Conservation (phyloP, 257 asterid species). For the Misopates orontium region DNA sequence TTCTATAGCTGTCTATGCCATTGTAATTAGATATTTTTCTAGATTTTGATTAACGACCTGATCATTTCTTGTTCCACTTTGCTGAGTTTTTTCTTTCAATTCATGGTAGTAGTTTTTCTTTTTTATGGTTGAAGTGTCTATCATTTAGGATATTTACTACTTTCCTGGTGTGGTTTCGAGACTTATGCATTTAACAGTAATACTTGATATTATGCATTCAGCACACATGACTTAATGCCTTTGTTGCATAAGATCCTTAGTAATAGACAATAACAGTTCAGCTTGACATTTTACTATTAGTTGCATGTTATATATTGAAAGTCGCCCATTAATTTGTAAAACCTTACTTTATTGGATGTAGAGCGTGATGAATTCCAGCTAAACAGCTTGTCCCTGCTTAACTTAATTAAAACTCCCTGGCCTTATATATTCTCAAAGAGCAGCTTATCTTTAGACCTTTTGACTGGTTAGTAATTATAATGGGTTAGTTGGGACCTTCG, state of each 20-base stretch:
- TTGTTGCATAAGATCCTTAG: too few relatives aligned
- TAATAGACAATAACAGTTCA: too few relatives aligned
- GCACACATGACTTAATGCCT: too few relatives aligned
- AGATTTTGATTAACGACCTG: constrained; percentile 1
- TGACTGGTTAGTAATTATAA: background rate
- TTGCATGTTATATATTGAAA: background rate
- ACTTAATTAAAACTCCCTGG: background rate
- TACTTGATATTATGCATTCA: too few relatives aligned
- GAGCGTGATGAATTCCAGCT: background rate
- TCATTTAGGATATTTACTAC: background rate
- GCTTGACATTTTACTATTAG: too few relatives aligned
- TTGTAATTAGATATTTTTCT: background rate
- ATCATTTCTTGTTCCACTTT: background rate
- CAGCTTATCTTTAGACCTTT: background rate
- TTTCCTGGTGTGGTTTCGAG: background rate
- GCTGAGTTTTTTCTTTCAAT: background rate
- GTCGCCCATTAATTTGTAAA: background rate
- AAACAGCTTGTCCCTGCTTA: background rate
- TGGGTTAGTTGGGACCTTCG: background rate
- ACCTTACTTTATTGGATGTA: background rate
- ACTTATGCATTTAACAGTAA: too few relatives aligned
- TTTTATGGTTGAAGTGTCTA: background rate
- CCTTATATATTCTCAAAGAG: background rate
- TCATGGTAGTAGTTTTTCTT: background rate
- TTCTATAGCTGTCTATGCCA: constrained; percentile 13